Evolutionary conservation across 1,139 yeast genomes (phyloP).

Genomic region (Taphrina wiesneri): DNA sequence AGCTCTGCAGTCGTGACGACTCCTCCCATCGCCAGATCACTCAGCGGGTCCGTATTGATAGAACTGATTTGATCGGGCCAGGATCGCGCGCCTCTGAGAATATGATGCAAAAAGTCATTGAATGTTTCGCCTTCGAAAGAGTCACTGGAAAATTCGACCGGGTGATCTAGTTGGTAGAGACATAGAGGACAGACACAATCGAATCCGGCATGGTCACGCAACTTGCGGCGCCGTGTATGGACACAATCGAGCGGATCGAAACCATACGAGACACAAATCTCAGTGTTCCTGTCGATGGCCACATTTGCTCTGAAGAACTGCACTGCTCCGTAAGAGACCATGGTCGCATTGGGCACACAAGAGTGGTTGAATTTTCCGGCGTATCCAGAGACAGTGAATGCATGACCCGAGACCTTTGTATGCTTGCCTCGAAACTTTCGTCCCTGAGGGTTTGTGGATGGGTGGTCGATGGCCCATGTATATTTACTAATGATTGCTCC

Average conservation of each 20-base stretch:
- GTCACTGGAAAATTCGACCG: too few relatives aligned
- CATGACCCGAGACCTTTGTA: conserved; percentile 24
- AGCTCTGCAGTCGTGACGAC: neutral
- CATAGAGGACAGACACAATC: conserved; percentile 7
- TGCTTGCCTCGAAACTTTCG: neutral
- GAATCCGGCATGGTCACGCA: conserved; percentile 6
- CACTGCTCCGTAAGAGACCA: conserved; percentile 22
- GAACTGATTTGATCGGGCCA: neutral
- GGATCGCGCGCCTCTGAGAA: neutral
- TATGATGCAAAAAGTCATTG: neutral
- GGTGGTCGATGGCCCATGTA: conserved; percentile 22
- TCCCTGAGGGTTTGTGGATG: conserved; percentile 8
- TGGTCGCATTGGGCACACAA: conserved; percentile 24
- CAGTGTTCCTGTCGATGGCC: neutral
- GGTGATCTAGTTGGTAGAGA: neutral
- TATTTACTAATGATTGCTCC: conserved; percentile 6
- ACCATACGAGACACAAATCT: conserved; percentile 20
- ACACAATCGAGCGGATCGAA: conserved; percentile 10
- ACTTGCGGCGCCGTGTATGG: neutral
- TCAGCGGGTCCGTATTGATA: neutral
- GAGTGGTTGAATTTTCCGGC: conserved; percentile 26
- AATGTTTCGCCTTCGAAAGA: neutral
- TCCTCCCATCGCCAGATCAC: neutral
- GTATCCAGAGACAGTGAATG: conserved; percentile 10
- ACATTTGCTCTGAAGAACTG: conserved; percentile 12